These are phyloP conservation scores for Crithidia sp. DNA, from an alignment of 208 protist species.

Conservation along the genomic window DNA sequence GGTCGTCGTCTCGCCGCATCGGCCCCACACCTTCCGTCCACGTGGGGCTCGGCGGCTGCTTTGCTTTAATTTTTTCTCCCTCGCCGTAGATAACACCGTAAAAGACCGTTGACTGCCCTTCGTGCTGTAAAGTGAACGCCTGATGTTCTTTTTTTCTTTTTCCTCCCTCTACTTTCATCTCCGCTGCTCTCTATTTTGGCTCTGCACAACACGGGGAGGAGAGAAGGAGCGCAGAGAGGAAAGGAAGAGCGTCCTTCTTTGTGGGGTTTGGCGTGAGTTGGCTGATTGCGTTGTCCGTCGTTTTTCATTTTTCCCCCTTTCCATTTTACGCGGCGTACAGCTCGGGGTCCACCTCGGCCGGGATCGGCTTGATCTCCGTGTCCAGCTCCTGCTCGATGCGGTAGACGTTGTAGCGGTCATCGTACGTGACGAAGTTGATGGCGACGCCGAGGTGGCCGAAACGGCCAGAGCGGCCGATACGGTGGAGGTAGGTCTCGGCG, in stretches of 20 bases:
- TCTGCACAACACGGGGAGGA: too few species aligned
- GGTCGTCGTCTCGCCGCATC: too few species aligned
- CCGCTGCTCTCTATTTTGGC: too few species aligned
- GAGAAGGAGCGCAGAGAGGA: too few species aligned
- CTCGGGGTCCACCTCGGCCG: constrained; percentile 94
- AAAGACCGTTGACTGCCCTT: too few species aligned
- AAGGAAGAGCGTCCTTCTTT: not conserved
- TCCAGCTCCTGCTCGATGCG: constrained; percentile 99
- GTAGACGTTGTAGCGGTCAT: constrained; percentile 96
- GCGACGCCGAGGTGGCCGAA: constrained; percentile 99
- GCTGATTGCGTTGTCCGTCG: not conserved
- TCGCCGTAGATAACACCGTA: too few species aligned
- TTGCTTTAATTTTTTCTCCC: too few species aligned
- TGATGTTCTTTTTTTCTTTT: too few species aligned
- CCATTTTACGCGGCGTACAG: constrained; percentile 91
- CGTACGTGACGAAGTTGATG: constrained; percentile 99
- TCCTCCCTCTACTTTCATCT: too few species aligned
- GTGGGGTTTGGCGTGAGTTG: not conserved
- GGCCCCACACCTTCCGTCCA: too few species aligned
- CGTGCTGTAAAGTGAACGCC: too few species aligned
- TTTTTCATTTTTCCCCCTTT: not conserved
- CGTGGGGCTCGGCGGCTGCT: too few species aligned
- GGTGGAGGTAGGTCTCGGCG: constrained; percentile 98
- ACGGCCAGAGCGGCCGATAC: constrained; percentile 95
- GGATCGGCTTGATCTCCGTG: constrained; percentile 99